Evolutionary conservation across 345 rosid genomes (phyloP).

Genomic region (Eucalyptus coolabah): DNA sequence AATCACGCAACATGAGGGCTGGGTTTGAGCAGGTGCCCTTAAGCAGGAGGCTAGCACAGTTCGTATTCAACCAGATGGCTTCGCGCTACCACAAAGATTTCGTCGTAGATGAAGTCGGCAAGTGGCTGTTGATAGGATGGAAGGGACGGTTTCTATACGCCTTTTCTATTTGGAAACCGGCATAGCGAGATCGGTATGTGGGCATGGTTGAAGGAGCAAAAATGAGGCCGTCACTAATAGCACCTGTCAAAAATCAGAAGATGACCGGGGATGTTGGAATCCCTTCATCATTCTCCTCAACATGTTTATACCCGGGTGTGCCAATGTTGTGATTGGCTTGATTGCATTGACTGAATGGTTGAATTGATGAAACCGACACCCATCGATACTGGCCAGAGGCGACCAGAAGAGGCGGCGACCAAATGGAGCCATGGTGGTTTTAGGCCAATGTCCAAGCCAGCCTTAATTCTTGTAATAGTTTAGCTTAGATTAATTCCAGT

Average conservation of each 20-base stretch:
- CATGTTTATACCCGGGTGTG: not conserved
- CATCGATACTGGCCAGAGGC: no score
- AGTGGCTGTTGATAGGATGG: not conserved
- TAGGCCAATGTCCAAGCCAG: no score
- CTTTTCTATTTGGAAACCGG: not conserved
- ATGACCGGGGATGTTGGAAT: not conserved
- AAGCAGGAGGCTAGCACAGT: not conserved
- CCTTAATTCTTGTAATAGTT: no score
- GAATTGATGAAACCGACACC: no score
- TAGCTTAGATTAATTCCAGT: no score
- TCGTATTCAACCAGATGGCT: not conserved
- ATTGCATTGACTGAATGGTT: no score
- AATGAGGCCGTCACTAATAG: not conserved
- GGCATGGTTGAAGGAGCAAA: not conserved
- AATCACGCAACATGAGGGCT: not conserved
- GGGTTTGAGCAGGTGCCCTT: not conserved
- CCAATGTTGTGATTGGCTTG: no score
- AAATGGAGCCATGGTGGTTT: no score
- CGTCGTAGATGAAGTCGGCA: not conserved
- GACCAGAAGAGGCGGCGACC: no score
- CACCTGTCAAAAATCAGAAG: not conserved
- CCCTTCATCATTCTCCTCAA: not conserved
- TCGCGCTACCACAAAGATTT: not conserved
- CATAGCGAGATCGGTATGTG: not conserved
- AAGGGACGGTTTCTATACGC: not conserved